A percentile compares a stretch with the other conserved stretches of the same genome.
These are phyloP conservation scores for Podaxis sp. DNA, from an alignment of 768 basidiomycete genomes.

Conservation along the genomic window DNA sequence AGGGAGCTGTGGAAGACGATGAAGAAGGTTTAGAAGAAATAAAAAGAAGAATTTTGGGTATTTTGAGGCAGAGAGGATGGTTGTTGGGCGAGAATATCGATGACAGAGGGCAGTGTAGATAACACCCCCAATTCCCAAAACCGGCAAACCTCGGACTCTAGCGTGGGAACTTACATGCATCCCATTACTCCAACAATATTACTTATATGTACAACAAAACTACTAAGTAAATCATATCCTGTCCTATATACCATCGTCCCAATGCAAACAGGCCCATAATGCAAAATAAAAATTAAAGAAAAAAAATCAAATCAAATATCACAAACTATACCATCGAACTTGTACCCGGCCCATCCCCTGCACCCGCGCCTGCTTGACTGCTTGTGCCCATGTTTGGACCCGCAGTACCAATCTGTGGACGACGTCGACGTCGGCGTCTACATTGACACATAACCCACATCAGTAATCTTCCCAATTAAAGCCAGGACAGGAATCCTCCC, in stretches of 20 bases:
- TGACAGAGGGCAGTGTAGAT: conserved; percentile 47
- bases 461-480: neutral
- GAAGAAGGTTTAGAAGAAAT: neutral
- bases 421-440: conserved; percentile 33
- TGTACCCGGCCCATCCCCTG: neutral
- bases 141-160: conserved; percentile 37
- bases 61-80: conserved; percentile 14
- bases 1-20: conserved; percentile 5
- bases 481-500: conserved; percentile 19
- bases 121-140: conserved; percentile 38
- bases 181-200: neutral
- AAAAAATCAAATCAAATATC: neutral
- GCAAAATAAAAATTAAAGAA: neutral
- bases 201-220: neutral
- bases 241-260: neutral
- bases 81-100: conserved; percentile 39
- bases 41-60: conserved; percentile 15
- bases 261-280: neutral
- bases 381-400: neutral
- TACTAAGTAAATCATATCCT: neutral
- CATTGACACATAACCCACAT: neutral
- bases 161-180: conserved; percentile 35
- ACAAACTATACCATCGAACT: conserved; percentile 10
- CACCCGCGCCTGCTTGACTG: neutral
- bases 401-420: conserved; percentile 17